Conservation (phyloP, 495 filamentous ascomycete species). For the Penicillium psychrofluorescens region DNA sequence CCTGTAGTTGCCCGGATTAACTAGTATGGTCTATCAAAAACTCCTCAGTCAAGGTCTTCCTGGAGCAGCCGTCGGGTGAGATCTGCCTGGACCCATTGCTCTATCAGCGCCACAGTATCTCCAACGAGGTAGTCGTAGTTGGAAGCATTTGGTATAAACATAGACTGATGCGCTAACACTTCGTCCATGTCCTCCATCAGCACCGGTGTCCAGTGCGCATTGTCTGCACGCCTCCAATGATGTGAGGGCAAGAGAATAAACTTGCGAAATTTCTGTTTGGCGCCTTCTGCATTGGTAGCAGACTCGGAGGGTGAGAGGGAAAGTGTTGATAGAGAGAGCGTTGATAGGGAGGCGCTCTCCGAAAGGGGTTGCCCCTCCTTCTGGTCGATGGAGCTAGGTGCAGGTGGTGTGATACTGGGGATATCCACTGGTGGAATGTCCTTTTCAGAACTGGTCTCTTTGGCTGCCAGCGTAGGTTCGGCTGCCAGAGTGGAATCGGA, state of each 20-base stretch:
- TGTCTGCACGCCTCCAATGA: conserved; percentile 30
- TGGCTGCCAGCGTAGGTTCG: not conserved
- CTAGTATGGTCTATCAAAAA: not conserved
- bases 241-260: conserved; percentile 71
- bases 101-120: conserved; percentile 62
- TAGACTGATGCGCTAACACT: conserved; percentile 74
- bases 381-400: conserved; percentile 3
- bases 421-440: not conserved
- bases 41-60: conserved; percentile 9
- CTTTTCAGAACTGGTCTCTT: not conserved
- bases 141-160: conserved; percentile 59
- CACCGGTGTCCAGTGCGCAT: conserved; percentile 67
- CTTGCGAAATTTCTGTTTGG: conserved; percentile 50
- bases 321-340: not conserved
- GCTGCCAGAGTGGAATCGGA: conserved; percentile 3
- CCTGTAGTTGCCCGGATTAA: too few species aligned
- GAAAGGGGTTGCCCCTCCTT: conserved; percentile 1
- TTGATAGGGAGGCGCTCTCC: conserved; percentile 7
- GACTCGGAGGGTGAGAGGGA: not conserved
- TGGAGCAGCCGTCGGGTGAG: conserved; percentile 14
- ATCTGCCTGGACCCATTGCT: conserved; percentile 62
- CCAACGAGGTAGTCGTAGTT: conserved; percentile 72
- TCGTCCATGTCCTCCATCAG: conserved; percentile 80
- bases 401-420: conserved; percentile 2
- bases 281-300: not conserved